Evolutionary conservation across 1,284 basidiomycete genomes (phyloP), one percentile per base, ranked within the genome.

Genomic region (Heterobasidion parviporum): DNA sequence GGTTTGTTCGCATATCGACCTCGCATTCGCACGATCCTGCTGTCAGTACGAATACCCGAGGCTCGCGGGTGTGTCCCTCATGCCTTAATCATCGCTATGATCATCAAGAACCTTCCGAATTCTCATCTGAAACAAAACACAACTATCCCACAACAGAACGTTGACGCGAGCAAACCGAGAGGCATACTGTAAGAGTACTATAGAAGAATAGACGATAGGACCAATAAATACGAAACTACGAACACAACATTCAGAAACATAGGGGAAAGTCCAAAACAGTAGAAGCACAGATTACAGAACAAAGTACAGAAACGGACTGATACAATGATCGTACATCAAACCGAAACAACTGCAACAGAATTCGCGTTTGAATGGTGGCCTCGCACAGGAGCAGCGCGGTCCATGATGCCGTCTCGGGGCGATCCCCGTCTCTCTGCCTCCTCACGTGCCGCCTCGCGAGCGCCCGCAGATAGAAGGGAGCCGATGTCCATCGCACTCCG

Each of bases 401-500:
- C 52, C 33, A 12, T 36, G 26, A n/a, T 18, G 33, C 52, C 20
- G 15, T 53, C 41, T n/a, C 36, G 18, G 35, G 15, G 41, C 38
- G 52, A 53, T 16, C 52, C 18, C 52, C 46, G n/a, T 16, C 43
- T 43, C 8, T 53, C 44, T n/a, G 50, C 54, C 20, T 59, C 53
- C 12, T 54, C 58, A n/a, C 49, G 53, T 5, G 55, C 38, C 26
- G 53, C 53, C 35, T 48, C 53, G n/a, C 53, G 53, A 52, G 53
- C 48, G 35, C 47, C 49, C 6, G 44, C 33, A 14, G 62, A 47
- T 49, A 62, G 50, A 49, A 61, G 49, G 38, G 58, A 54, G 53
- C 55, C 50, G 45, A 63, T 57, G 35, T 57, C 56, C 62, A 61
- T 57, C 18, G 56, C 48, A 45, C 53, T 38, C 16, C 34, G 32